These are phyloP conservation scores for Lindgomyces ingoldianus DNA, from an alignment of 495 filamentous ascomycete species.

Conservation along the genomic window DNA sequence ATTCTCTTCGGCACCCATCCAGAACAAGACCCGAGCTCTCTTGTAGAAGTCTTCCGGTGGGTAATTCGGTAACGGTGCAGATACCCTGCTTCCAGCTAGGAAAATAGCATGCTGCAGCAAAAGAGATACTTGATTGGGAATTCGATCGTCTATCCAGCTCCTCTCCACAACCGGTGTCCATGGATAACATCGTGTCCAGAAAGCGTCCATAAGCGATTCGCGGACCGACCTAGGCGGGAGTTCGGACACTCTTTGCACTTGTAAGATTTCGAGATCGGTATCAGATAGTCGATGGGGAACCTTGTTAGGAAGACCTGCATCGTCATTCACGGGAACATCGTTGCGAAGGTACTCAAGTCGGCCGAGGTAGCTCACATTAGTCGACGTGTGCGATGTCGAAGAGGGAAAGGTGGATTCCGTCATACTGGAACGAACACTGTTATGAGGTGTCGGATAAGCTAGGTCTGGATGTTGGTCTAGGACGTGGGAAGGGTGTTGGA, in stretches of 20 bases:
- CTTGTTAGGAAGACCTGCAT: constrained; percentile 20
- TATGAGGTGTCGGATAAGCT: constrained; percentile 21
- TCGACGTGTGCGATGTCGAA: constrained; percentile 5
- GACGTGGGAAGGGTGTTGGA: constrained; percentile 16
- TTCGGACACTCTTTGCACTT: constrained; percentile 30
- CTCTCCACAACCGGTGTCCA: constrained; percentile 36
- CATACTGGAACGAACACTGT: constrained; percentile 7
- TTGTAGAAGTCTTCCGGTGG: constrained; percentile 34
- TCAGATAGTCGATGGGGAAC: constrained; percentile 31
- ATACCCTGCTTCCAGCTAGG: constrained; percentile 33
- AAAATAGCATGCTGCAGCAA: constrained; percentile 33
- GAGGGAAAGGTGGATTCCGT: constrained; percentile 5
- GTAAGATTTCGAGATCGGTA: constrained; percentile 33
- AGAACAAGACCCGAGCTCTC: constrained; percentile 32
- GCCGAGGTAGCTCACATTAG: constrained; percentile 29
- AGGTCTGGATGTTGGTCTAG: constrained; percentile 12
- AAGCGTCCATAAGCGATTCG: constrained; percentile 31
- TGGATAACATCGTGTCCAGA: constrained; percentile 35
- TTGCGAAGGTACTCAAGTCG: constrained; percentile 32
- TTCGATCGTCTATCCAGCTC: constrained; percentile 28
- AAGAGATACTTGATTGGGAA: constrained; percentile 16
- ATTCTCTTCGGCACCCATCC: constrained; percentile 36
- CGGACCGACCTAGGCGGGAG: constrained; percentile 31
- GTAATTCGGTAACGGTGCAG: constrained; percentile 7
- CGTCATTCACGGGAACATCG: constrained; percentile 37